Conservation (phyloP, 257 asterid species). For the Verbascum thapsus region DNA sequence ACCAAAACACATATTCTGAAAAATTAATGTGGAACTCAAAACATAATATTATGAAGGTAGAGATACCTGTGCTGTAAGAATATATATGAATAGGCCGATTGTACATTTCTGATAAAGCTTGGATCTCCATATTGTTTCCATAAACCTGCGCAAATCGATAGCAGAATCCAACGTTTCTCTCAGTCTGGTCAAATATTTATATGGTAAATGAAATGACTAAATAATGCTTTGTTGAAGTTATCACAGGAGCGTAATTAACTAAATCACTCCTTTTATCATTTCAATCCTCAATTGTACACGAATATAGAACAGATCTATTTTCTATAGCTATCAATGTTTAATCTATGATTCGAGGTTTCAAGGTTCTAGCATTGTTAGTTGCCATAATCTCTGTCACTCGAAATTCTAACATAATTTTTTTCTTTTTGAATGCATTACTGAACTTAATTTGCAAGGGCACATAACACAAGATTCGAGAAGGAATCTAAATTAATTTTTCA, state of each 20-base stretch:
- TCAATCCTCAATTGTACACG: constrained; percentile 10
- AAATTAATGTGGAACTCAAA: constrained; percentile 17
- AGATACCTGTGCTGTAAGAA: constrained; percentile 88
- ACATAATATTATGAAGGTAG: constrained; percentile 19
- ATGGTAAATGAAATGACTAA: neutral
- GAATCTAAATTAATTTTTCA: neutral
- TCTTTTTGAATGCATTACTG: neutral
- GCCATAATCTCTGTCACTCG: neutral
- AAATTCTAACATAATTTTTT: neutral
- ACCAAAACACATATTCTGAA: constrained; percentile 21
- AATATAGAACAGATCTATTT: neutral
- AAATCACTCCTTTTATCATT: neutral
- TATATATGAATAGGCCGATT: constrained; percentile 96
- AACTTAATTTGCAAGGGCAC: constrained; percentile 9
- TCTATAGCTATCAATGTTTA: neutral
- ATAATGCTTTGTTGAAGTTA: neutral
- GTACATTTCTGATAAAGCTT: constrained; percentile 93
- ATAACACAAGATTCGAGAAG: neutral
- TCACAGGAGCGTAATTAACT: neutral
- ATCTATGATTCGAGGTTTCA: constrained; percentile 1
- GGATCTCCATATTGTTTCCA: constrained; percentile 96
- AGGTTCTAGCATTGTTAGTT: neutral
- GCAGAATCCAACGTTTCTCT: constrained; percentile 9
- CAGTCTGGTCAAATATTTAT: neutral
- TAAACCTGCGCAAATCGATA: constrained; percentile 61